These are phyloP conservation scores for Capronia coronata DNA, from an alignment of 2,329 filamentous ascomycete species.

Conservation along the genomic window DNA sequence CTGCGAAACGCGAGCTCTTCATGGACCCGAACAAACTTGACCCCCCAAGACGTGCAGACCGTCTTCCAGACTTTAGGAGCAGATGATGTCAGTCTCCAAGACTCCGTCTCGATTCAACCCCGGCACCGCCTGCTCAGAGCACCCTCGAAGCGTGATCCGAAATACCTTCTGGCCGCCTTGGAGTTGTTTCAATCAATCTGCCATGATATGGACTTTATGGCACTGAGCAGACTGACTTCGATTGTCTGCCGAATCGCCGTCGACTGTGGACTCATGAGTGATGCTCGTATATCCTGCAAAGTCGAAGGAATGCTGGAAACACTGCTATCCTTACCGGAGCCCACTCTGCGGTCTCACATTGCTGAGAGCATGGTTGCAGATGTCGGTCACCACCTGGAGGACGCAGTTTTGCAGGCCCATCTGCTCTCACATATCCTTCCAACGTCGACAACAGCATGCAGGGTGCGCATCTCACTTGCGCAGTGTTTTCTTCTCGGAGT, in stretches of 20 bases:
- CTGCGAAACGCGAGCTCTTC: constrained; percentile 43
- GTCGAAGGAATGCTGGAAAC: constrained; percentile 21
- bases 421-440: constrained; percentile 39
- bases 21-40: constrained; percentile 25
- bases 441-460: constrained; percentile 33
- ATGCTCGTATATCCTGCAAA: constrained; percentile 11
- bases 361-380: constrained; percentile 22
- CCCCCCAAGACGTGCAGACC: constrained; percentile 16
- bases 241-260: constrained; percentile 22
- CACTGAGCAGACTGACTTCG: constrained; percentile 24
- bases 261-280: constrained; percentile 23
- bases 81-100: constrained; percentile 16
- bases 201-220: constrained; percentile 25
- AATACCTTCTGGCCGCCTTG: constrained; percentile 20
- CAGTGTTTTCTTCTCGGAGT: constrained; percentile 25
- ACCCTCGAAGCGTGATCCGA: constrained; percentile 11
- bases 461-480: constrained; percentile 39
- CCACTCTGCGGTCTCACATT: constrained; percentile 14
- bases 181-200: constrained; percentile 19
- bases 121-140: constrained; percentile 11
- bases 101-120: constrained; percentile 14
- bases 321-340: constrained; percentile 19
- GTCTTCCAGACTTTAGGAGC: constrained; percentile 24
- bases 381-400: constrained; percentile 30
- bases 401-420: constrained; percentile 36